These are phyloP conservation scores for Fusarium sp. DNA, from an alignment of 2,329 filamentous ascomycete species.

Conservation along the genomic window DNA sequence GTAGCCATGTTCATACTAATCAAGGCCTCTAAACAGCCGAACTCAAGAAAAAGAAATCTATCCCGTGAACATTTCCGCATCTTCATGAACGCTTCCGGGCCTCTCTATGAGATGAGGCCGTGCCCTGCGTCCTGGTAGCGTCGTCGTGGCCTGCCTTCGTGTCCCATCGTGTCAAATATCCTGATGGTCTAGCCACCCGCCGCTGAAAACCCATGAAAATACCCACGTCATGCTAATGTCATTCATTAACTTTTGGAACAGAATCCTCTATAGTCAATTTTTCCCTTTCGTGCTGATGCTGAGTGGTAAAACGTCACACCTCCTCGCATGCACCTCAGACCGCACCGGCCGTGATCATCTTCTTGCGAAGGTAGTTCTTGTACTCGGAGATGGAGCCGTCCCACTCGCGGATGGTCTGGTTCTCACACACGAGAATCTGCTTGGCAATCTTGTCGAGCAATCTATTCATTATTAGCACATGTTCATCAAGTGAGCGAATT, in stretches of 20 bases:
- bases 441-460: constrained; percentile 99
- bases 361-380: constrained; percentile 99
- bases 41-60: constrained; percentile 50
- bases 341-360: constrained; percentile 91
- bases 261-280: constrained; percentile 48
- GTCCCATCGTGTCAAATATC: constrained; percentile 44
- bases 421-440: constrained; percentile 99
- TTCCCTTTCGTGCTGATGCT: constrained; percentile 38
- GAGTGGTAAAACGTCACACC: constrained; percentile 36
- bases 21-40: constrained; percentile 39
- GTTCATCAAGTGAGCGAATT: not conserved
- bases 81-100: constrained; percentile 44
- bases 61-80: constrained; percentile 49
- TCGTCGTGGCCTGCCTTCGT: constrained; percentile 40
- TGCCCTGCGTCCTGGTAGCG: constrained; percentile 47
- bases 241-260: constrained; percentile 47
- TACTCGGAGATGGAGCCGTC: constrained; percentile 91
- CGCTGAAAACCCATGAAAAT: constrained; percentile 48
- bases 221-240: constrained; percentile 42
- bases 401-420: constrained; percentile 93
- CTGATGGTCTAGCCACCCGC: constrained; percentile 44
- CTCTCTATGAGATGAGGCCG: constrained; percentile 48
- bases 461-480: constrained; percentile 61
- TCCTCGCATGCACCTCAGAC: constrained; percentile 68
- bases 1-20: constrained; percentile 43